These are phyloP conservation scores for Hypoxylon fragiforme DNA, from an alignment of 495 filamentous ascomycete species.

Conservation along the genomic window DNA sequence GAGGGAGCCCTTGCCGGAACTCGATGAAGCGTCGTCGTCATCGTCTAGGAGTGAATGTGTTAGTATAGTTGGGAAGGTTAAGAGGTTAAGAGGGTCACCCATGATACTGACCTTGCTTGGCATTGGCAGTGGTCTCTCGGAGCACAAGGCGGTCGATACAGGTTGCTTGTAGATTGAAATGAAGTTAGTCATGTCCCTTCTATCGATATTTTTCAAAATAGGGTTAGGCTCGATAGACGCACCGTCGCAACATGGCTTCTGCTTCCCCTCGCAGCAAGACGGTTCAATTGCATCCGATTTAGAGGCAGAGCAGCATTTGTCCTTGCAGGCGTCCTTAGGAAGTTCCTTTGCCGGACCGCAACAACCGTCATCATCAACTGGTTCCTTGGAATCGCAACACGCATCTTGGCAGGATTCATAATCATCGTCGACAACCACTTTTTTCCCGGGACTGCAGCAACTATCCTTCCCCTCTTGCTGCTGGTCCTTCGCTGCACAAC, in stretches of 20 bases:
- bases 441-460: constrained; percentile 11
- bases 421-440: neutral
- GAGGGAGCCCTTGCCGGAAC: constrained; percentile 20
- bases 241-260: constrained; percentile 43
- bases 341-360: neutral
- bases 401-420: constrained; percentile 9
- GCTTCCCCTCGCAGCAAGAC: constrained; percentile 46
- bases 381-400: constrained; percentile 14
- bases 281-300: constrained; percentile 9
- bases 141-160: constrained; percentile 55
- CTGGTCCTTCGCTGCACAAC: constrained; percentile 1
- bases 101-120: constrained; percentile 6
- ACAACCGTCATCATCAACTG: neutral
- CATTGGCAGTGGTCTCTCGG: constrained; percentile 39
- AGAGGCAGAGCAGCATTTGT: constrained; percentile 16
- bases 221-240: constrained; percentile 33
- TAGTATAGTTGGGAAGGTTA: too few relatives aligned
- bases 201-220: neutral
- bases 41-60: constrained; percentile 13
- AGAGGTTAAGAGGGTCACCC: too few relatives aligned
- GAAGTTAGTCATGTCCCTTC: too few relatives aligned
- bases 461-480: constrained; percentile 3
- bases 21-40: constrained; percentile 19
- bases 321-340: constrained; percentile 17
- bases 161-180: too few relatives aligned